These are phyloP conservation scores for Pseudogymnoascus sp. DNA, from an alignment of 2,329 filamentous ascomycete species.

Conservation along the genomic window DNA sequence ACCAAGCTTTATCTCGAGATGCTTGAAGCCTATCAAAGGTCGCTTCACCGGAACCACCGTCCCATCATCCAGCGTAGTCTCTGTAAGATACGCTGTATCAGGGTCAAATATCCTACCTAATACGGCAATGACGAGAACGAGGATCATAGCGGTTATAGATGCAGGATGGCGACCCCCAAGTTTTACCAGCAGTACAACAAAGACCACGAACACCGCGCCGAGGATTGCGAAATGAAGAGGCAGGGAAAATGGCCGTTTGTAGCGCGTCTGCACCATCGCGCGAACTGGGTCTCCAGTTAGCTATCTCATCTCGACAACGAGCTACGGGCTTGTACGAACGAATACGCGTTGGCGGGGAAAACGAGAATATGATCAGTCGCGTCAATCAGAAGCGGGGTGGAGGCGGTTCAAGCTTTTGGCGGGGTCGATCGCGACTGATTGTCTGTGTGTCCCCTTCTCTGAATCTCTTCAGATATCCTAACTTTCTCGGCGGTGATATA, in stretches of 20 bases:
- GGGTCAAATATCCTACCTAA: not conserved
- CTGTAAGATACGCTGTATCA: not conserved
- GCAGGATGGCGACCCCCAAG: not conserved
- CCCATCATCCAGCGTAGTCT: not conserved
- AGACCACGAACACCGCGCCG: not conserved
- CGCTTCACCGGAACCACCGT: not conserved
- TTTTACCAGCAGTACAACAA: not conserved
- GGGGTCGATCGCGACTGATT: not conserved
- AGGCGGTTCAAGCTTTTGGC: not conserved
- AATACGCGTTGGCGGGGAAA: not conserved
- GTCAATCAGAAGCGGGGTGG: not conserved
- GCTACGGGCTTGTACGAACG: not conserved
- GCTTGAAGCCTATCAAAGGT: not conserved
- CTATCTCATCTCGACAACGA: too few species aligned
- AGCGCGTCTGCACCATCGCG: not conserved
- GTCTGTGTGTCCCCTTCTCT: not conserved
- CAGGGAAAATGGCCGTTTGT: not conserved
- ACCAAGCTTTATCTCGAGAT: not conserved
- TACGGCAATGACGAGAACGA: not conserved
- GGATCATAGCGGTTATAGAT: not conserved
- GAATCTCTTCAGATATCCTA: not conserved
- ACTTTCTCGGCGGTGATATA: not conserved
- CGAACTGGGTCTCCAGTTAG: not conserved
- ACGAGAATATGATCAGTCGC: not conserved
- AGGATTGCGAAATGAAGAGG: not conserved